These are phyloP conservation scores for Jackrogersella minutella DNA, from an alignment of 495 filamentous ascomycete genomes.

Conservation along the genomic window DNA sequence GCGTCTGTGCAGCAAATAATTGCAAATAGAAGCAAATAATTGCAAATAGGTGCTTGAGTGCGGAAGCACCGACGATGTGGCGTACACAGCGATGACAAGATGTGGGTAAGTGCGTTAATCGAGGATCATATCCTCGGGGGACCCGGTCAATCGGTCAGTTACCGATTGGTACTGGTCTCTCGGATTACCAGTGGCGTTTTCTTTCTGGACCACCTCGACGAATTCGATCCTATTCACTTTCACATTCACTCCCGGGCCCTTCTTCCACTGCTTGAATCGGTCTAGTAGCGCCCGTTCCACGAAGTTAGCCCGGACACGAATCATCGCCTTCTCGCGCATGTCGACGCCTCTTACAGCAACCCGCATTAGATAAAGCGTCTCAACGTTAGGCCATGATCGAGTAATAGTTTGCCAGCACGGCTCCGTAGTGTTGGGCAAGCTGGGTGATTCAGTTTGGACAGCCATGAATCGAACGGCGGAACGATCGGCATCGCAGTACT, in stretches of 20 bases:
- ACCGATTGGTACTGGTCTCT: conserved; percentile 31
- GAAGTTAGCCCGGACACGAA: conserved; percentile 35
- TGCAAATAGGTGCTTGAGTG: not conserved
- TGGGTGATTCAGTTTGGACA: conserved; percentile 36
- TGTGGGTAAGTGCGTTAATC: conserved; percentile 7
- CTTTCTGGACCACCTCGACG: conserved; percentile 35
- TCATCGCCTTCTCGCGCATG: conserved; percentile 40
- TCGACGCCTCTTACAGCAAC: conserved; percentile 34
- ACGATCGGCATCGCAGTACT: conserved; percentile 39
- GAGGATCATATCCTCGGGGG: conserved; percentile 40
- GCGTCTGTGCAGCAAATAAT: too few species aligned
- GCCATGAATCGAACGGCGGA: conserved; percentile 34
- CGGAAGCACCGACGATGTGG: not conserved
- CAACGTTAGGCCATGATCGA: conserved; percentile 41
- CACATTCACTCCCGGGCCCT: conserved; percentile 3
- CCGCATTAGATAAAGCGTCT: conserved; percentile 44
- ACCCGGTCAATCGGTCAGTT: conserved; percentile 35
- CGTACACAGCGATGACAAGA: not conserved
- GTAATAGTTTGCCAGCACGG: conserved; percentile 41
- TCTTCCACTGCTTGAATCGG: conserved; percentile 40
- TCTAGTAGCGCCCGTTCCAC: conserved; percentile 23
- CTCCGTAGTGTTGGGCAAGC: conserved; percentile 9
- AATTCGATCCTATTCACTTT: conserved; percentile 36
- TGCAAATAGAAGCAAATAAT: not conserved
- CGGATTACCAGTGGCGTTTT: not conserved